phyloP scores from a whole-genome alignment of 2,329 filamentous ascomycete genomes.

The Ceratocystis albifundus region DNA sequence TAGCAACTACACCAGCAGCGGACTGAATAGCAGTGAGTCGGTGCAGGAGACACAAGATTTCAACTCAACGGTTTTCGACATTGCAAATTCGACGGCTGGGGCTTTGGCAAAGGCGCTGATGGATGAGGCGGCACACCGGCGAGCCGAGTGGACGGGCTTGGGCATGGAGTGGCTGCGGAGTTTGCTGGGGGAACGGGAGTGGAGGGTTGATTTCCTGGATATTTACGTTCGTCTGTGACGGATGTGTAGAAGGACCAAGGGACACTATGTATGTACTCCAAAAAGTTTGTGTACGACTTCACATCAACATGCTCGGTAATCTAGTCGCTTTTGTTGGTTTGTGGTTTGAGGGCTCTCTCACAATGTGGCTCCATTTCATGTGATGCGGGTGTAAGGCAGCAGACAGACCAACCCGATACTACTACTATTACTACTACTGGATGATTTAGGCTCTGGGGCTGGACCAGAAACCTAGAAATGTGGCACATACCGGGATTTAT shows the following conservation, averaged over 20 bases:
- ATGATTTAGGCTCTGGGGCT: too few relatives aligned
- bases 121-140: conserved; percentile 46
- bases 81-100: conserved; percentile 58
- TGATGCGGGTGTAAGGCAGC: neutral
- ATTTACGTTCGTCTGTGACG: conserved; percentile 64
- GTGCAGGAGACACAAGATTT: conserved; percentile 30
- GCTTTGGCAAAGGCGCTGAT: conserved; percentile 56
- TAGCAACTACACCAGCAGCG: conserved; percentile 25
- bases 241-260: neutral
- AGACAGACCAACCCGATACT: neutral
- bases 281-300: neutral
- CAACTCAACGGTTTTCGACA: conserved; percentile 41
- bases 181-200: conserved; percentile 70
- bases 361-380: too few relatives aligned
- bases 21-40: neutral
- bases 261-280: neutral
- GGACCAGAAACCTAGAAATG: too few relatives aligned
- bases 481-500: too few relatives aligned
- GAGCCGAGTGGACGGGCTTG: conserved; percentile 59
- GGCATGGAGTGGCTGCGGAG: conserved; percentile 79
- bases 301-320: neutral
- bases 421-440: too few relatives aligned
- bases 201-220: conserved; percentile 84
- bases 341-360: neutral
- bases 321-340: neutral